Percentiles rank a stretch among this genome's conserved stretches.
These are phyloP conservation scores for Blumeria graminis DNA, from an alignment of 2,329 filamentous ascomycete genomes.

Conservation along the genomic window DNA sequence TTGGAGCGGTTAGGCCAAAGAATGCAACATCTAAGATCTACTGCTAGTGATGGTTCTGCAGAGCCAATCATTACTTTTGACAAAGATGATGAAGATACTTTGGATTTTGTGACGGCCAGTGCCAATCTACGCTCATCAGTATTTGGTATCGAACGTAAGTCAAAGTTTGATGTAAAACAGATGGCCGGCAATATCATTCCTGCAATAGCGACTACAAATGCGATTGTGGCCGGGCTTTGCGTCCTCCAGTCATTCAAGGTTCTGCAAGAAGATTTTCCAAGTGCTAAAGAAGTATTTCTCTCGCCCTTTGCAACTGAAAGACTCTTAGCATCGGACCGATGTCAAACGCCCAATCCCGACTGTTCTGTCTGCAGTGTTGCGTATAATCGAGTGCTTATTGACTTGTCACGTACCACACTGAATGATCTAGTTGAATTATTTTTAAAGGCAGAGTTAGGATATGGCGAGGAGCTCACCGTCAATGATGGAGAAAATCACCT, in stretches of 20 bases:
- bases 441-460: slow-evolving; percentile 45
- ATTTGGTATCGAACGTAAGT: slow-evolving; percentile 75
- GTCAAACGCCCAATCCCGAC: slow-evolving; percentile 45
- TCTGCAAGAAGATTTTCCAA: slow-evolving; percentile 42
- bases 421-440: slow-evolving; percentile 56
- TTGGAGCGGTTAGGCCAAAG: slow-evolving; percentile 53
- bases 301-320: slow-evolving; percentile 38
- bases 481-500: slow-evolving; percentile 42
- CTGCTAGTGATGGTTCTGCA: slow-evolving; percentile 21
- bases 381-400: slow-evolving; percentile 40
- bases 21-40: slow-evolving; percentile 35
- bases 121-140: slow-evolving; percentile 72
- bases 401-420: slow-evolving; percentile 49
- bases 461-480: slow-evolving; percentile 59
- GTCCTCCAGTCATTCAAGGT: slow-evolving; percentile 87
- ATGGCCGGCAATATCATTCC: slow-evolving; percentile 99
- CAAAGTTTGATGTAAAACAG: slow-evolving; percentile 91
- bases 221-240: slow-evolving; percentile 80
- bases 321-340: slow-evolving; percentile 31
- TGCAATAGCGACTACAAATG: slow-evolving; percentile 93
- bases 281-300: slow-evolving; percentile 66
- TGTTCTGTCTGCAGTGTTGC: slow-evolving; percentile 67
- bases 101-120: slow-evolving; percentile 80
- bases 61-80: slow-evolving; percentile 58
- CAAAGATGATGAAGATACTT: slow-evolving; percentile 85